Evolutionary conservation across 495 filamentous ascomycete species (phyloP).

Genomic region (Pseudomonodictys pantanalensis): DNA sequence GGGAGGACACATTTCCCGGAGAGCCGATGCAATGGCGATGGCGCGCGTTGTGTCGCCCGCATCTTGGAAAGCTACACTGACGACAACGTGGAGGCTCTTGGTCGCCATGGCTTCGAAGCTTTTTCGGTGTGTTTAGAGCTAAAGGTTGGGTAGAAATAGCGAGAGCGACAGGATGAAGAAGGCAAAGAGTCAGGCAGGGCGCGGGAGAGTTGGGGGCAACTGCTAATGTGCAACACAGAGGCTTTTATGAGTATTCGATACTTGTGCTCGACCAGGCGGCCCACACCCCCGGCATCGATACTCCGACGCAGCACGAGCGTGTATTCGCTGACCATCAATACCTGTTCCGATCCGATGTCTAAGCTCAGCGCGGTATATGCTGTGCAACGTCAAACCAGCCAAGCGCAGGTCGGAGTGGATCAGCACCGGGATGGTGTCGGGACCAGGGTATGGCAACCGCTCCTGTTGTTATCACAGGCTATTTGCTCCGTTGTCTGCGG

Average conservation of each 20-base stretch:
- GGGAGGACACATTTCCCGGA: slow-evolving; percentile 17
- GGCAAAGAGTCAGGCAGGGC: background rate
- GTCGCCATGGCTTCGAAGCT: slow-evolving; percentile 2
- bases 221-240: too few species aligned
- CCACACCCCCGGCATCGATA: background rate
- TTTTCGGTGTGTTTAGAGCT: background rate
- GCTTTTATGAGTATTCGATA: too few species aligned
- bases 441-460: background rate
- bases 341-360: background rate
- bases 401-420: background rate
- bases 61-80: slow-evolving; percentile 25
- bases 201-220: too few species aligned
- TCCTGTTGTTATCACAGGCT: too few species aligned
- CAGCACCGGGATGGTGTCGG: background rate
- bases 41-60: slow-evolving; percentile 25
- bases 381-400: background rate
- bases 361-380: background rate
- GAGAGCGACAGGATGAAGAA: background rate
- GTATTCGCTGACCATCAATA: background rate
- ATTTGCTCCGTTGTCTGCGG: too few species aligned
- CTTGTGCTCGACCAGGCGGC: too few species aligned
- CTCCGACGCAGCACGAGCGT: background rate
- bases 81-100: slow-evolving; percentile 11
- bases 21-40: slow-evolving; percentile 18
- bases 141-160: background rate